These are phyloP conservation scores for Pichia paraexigua DNA, from an alignment of 805 yeast genomes.

Conservation along the genomic window DNA sequence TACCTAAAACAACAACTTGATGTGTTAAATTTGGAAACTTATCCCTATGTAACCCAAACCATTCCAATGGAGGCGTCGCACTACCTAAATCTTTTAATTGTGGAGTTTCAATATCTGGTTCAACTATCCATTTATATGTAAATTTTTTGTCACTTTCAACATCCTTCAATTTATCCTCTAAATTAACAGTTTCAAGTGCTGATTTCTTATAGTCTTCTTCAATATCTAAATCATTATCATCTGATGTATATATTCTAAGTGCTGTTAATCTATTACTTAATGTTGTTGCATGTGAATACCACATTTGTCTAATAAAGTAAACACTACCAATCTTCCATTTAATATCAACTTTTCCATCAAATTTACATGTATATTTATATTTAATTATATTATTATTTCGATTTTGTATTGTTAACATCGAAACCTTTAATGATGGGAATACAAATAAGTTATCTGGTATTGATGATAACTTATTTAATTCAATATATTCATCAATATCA, in stretches of 20 bases:
- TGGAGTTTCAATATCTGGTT: conserved; percentile 83
- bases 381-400: conserved; percentile 47
- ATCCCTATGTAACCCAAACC: conserved; percentile 92
- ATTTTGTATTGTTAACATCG: conserved; percentile 69
- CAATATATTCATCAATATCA: conserved; percentile 46
- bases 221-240: conserved; percentile 27
- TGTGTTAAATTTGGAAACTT: conserved; percentile 84
- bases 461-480: conserved; percentile 43
- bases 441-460: conserved; percentile 73
- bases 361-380: conserved; percentile 59
- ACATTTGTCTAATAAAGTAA: conserved; percentile 86
- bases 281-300: conserved; percentile 75
- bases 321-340: conserved; percentile 93
- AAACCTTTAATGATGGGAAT: conserved; percentile 66
- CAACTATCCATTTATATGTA: conserved; percentile 54
- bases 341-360: conserved; percentile 86
- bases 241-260: conserved; percentile 25
- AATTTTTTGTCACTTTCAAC: conserved; percentile 41
- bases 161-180: conserved; percentile 38
- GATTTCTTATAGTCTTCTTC: conserved; percentile 29
- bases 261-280: conserved; percentile 50
- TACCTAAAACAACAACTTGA: conserved; percentile 61
- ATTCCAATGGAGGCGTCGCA: conserved; percentile 96
- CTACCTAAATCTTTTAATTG: conserved; percentile 85
- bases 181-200: conserved; percentile 26